phyloP scores from a whole-genome alignment of 306 rosid genomes.

The Cicer yamashitae region DNA sequence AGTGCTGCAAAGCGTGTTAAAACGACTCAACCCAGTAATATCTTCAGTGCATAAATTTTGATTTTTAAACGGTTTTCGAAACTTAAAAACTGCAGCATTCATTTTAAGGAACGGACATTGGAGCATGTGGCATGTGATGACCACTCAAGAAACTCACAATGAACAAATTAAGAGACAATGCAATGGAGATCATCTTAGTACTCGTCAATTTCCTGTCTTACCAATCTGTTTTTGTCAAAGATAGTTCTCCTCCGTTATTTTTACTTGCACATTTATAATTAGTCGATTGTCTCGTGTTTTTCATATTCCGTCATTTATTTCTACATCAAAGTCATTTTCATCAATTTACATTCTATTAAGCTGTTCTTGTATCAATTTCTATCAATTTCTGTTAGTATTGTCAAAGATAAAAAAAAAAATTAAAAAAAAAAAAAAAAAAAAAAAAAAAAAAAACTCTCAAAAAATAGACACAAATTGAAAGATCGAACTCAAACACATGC shows the following conservation, averaged over 20 bases:
- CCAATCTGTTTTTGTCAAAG: neutral
- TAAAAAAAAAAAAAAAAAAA: no score
- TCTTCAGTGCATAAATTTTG: no score
- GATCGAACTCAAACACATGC: neutral
- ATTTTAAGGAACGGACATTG: no score
- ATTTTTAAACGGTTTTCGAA: no score
- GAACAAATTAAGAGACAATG: no score
- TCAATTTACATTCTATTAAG: neutral
- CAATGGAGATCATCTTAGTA: neutral
- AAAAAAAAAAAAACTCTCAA: neutral
- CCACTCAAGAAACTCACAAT: no score
- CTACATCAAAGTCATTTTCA: neutral
- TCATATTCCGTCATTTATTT: neutral
- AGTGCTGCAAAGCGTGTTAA: no score
- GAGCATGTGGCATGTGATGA: no score
- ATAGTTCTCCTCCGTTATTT: neutral
- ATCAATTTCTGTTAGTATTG: neutral
- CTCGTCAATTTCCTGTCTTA: neutral
- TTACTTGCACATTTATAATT: neutral
- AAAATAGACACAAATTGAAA: no score
- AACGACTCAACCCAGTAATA: no score
- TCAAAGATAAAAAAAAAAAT: neutral
- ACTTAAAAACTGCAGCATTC: no score
- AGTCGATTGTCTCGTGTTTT: neutral
- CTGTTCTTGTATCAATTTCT: neutral